Conservation (phyloP, 2,329 filamentous ascomycete genomes). For the Curvularia eragrostidis region DNA sequence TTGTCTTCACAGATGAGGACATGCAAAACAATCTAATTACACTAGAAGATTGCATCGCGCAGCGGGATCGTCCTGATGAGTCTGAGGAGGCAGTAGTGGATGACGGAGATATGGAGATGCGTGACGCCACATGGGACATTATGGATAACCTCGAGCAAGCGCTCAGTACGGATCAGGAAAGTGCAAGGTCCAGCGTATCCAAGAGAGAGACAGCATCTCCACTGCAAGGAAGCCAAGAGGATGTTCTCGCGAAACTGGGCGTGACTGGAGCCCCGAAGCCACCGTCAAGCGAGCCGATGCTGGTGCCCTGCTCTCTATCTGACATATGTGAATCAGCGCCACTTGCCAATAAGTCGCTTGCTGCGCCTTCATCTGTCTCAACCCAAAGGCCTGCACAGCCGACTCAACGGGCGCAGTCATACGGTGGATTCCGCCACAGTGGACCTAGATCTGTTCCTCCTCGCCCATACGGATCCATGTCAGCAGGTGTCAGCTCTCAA, state of each 20-base stretch:
- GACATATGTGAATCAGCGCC: slow-evolving; percentile 22
- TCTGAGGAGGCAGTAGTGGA: slow-evolving; percentile 26
- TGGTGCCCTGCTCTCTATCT: slow-evolving; percentile 15
- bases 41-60: slow-evolving; percentile 52
- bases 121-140: slow-evolving; percentile 45
- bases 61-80: slow-evolving; percentile 50
- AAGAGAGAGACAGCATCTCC: slow-evolving; percentile 8
- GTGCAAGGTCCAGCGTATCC: slow-evolving; percentile 11
- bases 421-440: slow-evolving; percentile 26
- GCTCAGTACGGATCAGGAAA: slow-evolving; percentile 34
- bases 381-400: slow-evolving; percentile 12
- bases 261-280: slow-evolving; percentile 50
- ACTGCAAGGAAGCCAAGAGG: slow-evolving; percentile 42
- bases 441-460: slow-evolving; percentile 20
- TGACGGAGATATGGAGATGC: slow-evolving; percentile 44
- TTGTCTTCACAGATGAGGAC: slow-evolving; percentile 52
- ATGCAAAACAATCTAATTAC: slow-evolving; percentile 49
- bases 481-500: slow-evolving; percentile 18
- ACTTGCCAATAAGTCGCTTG: slow-evolving; percentile 29
- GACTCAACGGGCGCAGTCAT: slow-evolving; percentile 33
- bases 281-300: slow-evolving; percentile 31
- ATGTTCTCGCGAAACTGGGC: slow-evolving; percentile 46
- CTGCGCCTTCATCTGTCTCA: slow-evolving; percentile 8
- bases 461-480: slow-evolving; percentile 39
- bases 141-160: slow-evolving; percentile 52